phyloP scores from a whole-genome alignment of 1,139 yeast species.

The Hyphopichia wangnamkhiaoensis region DNA sequence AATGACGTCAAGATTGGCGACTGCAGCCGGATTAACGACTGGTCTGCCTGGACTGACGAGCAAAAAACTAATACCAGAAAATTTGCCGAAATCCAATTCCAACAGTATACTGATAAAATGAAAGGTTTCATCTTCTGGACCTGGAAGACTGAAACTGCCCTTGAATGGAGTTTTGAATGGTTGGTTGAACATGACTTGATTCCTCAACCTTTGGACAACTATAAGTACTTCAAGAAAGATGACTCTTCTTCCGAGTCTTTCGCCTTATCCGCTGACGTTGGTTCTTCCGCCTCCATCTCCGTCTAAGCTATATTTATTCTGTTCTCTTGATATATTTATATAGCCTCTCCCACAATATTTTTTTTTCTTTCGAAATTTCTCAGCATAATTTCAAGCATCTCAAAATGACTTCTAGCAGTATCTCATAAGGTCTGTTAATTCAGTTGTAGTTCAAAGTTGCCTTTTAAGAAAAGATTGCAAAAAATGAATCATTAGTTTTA shows the following conservation, averaged over 20 bases:
- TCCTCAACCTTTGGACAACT: slow-evolving; percentile 59
- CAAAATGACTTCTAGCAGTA: too few species aligned
- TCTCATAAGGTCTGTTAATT: too few species aligned
- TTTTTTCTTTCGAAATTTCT: too few species aligned
- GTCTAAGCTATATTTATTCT: neutral
- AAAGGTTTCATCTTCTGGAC: slow-evolving; percentile 30
- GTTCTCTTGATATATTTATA: too few species aligned
- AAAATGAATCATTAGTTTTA: too few species aligned
- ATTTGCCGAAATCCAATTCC: slow-evolving; percentile 22
- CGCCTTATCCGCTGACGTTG: slow-evolving; percentile 2
- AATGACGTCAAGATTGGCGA: slow-evolving; percentile 11
- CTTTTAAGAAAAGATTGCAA: neutral
- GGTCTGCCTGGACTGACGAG: slow-evolving; percentile 15
- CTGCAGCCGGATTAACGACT: slow-evolving; percentile 19
- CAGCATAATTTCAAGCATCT: too few species aligned
- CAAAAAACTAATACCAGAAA: slow-evolving; percentile 16
- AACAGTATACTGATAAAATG: slow-evolving; percentile 14
- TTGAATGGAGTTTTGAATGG: slow-evolving; percentile 22
- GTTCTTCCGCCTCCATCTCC: slow-evolving; percentile 1
- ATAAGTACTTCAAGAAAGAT: slow-evolving; percentile 42
- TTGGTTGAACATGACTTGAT: slow-evolving; percentile 29
- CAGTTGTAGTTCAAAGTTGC: too few species aligned
- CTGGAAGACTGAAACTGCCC: slow-evolving; percentile 24
- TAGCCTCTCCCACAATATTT: too few species aligned
- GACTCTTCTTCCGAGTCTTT: slow-evolving; percentile 22